A percentile compares a stretch with the other conserved stretches of the same genome.
These are phyloP conservation scores for Elasticomyces elasticus DNA, from an alignment of 495 filamentous ascomycete genomes.

Conservation along the genomic window DNA sequence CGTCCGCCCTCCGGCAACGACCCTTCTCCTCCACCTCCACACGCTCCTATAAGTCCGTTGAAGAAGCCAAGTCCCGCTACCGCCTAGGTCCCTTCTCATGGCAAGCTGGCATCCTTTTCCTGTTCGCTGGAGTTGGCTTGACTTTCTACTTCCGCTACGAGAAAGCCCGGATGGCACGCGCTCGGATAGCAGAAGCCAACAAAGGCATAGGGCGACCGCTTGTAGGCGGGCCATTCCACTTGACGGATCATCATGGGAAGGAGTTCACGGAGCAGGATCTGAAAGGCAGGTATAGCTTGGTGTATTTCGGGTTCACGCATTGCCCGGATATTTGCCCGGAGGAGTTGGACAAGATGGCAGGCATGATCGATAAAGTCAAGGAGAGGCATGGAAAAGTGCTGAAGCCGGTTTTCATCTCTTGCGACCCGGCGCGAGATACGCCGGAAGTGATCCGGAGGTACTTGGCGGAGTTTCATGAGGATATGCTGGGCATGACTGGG, in stretches of 20 bases:
- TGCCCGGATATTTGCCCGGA: conserved; percentile 99
- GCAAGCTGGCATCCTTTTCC: conserved; percentile 79
- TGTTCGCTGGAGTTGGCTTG: conserved; percentile 63
- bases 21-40: conserved; percentile 18
- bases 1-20: neutral
- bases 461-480: conserved; percentile 83
- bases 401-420: conserved; percentile 82
- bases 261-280: conserved; percentile 65
- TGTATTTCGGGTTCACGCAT: conserved; percentile 95
- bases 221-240: conserved; percentile 75
- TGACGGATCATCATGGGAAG: conserved; percentile 73
- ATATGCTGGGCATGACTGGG: conserved; percentile 80
- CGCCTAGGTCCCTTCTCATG: conserved; percentile 65
- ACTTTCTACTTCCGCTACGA: conserved; percentile 84
- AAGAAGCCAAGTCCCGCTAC: conserved; percentile 23
- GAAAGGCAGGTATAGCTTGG: conserved; percentile 74
- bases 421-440: conserved; percentile 84
- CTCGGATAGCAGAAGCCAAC: conserved; percentile 74
- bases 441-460: conserved; percentile 77
- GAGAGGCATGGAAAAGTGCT: conserved; percentile 42
- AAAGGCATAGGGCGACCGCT: conserved; percentile 90
- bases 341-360: conserved; percentile 96
- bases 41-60: conserved; percentile 22
- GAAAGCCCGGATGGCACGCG: conserved; percentile 77
- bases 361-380: conserved; percentile 76